Conservation (phyloP, 2,329 filamentous ascomycete genomes). For the Fusarium aywerte region DNA sequence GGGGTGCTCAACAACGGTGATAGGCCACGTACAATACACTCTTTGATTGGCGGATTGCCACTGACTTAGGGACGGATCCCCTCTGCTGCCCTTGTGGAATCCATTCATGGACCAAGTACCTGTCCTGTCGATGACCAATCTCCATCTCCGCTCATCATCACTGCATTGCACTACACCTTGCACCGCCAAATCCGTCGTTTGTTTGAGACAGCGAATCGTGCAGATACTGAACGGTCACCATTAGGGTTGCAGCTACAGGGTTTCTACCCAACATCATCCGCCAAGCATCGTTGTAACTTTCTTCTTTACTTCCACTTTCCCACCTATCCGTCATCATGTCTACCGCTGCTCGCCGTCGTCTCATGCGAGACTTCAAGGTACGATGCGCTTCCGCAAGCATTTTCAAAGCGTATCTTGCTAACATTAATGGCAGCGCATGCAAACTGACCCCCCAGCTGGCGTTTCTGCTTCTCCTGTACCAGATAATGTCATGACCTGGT, state of each 20-base stretch:
- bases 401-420: slow-evolving; percentile 10
- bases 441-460: slow-evolving; percentile 96
- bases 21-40: slow-evolving; percentile 12
- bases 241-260: background rate
- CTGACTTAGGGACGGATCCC: slow-evolving; percentile 12
- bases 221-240: background rate
- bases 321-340: slow-evolving; percentile 65
- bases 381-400: slow-evolving; percentile 17
- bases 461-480: slow-evolving; percentile 96
- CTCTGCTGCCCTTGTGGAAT: slow-evolving; percentile 23
- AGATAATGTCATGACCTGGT: slow-evolving; percentile 98
- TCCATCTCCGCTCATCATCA: slow-evolving; percentile 37
- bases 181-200: slow-evolving; percentile 27
- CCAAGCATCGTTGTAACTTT: background rate
- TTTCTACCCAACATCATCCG: background rate
- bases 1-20: background rate
- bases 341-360: slow-evolving; percentile 90
- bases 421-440: slow-evolving; percentile 80
- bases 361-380: slow-evolving; percentile 99
- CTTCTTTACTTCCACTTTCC: slow-evolving; percentile 4
- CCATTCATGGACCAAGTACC: slow-evolving; percentile 17
- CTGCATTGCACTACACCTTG: slow-evolving; percentile 21
- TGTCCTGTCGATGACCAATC: slow-evolving; percentile 44
- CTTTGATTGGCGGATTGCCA: slow-evolving; percentile 42
- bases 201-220: slow-evolving; percentile 19